These are phyloP conservation scores for Hyparrhenia diplandra DNA, from an alignment of 176 grass and related monocot species.

Conservation along the genomic window DNA sequence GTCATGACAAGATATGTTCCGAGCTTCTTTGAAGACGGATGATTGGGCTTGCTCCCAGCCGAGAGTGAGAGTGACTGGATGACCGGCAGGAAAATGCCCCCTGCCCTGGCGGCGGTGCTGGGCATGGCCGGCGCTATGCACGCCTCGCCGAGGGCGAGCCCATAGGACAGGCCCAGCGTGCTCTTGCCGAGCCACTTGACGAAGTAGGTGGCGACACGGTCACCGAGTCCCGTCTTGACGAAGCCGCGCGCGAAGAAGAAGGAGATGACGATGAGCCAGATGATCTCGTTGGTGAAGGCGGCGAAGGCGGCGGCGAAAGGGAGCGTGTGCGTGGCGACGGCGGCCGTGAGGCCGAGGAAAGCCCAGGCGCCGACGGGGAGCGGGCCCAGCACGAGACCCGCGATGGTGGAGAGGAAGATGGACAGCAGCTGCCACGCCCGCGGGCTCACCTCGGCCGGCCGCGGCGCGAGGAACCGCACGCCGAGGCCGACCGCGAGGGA, in stretches of 20 bases:
- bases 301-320: conserved; percentile 71
- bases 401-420: conserved; percentile 81
- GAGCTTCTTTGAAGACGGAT: background rate
- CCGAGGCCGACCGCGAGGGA: conserved; percentile 67
- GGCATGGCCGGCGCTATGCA: conserved; percentile 84
- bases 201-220: conserved; percentile 81
- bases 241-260: conserved; percentile 88
- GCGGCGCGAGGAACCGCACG: conserved; percentile 58
- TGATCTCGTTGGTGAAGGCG: conserved; percentile 84
- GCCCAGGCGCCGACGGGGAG: conserved; percentile 87
- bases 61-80: conserved; percentile 69
- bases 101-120: conserved; percentile 81
- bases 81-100: conserved; percentile 70
- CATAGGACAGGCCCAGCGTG: conserved; percentile 72
- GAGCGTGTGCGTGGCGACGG: conserved; percentile 69
- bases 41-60: conserved; percentile 49
- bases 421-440: conserved; percentile 92
- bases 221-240: conserved; percentile 76
- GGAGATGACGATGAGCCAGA: conserved; percentile 92
- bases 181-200: conserved; percentile 78
- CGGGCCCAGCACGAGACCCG: conserved; percentile 72
- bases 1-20: background rate
- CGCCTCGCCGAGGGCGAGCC: conserved; percentile 77
- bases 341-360: conserved; percentile 70
- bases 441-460: conserved; percentile 44